Percentiles rank a stretch among this genome's conserved stretches.
These are phyloP conservation scores for Beauveria bassiana DNA, from an alignment of 2,329 filamentous ascomycete species.

Conservation along the genomic window DNA sequence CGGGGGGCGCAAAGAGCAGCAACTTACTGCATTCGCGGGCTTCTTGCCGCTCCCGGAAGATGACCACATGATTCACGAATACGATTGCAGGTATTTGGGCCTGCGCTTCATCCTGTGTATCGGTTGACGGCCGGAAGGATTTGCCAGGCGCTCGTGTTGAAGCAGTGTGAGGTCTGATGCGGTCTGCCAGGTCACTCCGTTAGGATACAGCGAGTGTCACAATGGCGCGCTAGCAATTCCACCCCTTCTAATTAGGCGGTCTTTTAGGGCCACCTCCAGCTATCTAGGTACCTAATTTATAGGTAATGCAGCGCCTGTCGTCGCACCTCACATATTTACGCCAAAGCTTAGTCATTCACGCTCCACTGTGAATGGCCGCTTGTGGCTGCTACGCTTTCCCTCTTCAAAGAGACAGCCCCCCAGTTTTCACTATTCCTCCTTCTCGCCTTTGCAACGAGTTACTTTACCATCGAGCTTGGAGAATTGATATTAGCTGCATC, in stretches of 20 bases:
- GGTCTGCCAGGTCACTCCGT: conserved; percentile 10
- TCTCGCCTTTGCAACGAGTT: not conserved
- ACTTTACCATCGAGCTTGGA: not conserved
- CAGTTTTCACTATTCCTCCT: not conserved
- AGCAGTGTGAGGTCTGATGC: conserved; percentile 11
- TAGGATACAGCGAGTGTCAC: not conserved
- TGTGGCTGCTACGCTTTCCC: not conserved
- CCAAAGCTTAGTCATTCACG: conserved; percentile 6
- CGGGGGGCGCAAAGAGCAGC: conserved; percentile 8
- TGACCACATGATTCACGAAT: conserved; percentile 49
- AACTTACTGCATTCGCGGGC: conserved; percentile 60
- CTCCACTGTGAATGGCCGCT: not conserved
- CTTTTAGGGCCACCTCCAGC: not conserved
- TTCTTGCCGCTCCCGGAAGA: conserved; percentile 62
- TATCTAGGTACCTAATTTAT: not conserved
- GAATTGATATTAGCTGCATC: not conserved
- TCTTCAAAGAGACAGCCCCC: not conserved
- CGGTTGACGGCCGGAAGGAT: not conserved
- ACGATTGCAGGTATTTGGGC: conserved; percentile 18
- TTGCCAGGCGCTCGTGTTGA: conserved; percentile 14
- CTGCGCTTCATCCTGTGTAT: conserved; percentile 25
- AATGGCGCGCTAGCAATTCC: conserved; percentile 1
- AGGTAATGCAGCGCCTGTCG: not conserved
- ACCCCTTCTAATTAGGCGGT: not conserved
- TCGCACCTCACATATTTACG: not conserved